phyloP scores from a whole-genome alignment of 1,284 basidiomycete genomes.

The Ustilago hordei region DNA sequence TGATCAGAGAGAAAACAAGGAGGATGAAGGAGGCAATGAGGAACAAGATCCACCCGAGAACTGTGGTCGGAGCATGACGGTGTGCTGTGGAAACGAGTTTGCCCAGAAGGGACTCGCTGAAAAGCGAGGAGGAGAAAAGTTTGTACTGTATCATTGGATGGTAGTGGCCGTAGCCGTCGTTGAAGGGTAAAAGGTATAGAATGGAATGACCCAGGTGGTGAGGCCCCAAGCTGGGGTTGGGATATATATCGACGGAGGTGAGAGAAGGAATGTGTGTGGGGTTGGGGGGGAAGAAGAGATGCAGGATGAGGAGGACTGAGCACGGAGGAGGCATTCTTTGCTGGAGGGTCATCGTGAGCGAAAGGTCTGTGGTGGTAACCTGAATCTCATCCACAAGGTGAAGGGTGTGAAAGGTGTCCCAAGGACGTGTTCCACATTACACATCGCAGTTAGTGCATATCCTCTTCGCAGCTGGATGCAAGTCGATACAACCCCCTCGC shows the following conservation, averaged over 20 bases:
- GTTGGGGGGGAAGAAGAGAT: not conserved
- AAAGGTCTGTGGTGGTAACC: conserved; percentile 12
- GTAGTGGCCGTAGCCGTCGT: not conserved
- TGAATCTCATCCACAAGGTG: not conserved
- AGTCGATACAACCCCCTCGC: not conserved
- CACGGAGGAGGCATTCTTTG: not conserved
- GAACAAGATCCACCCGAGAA: conserved; percentile 11
- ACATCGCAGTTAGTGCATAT: not conserved
- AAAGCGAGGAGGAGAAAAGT: conserved; percentile 19
- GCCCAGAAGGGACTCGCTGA: conserved; percentile 28
- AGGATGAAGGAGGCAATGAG: conserved; percentile 5
- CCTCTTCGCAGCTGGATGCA: not conserved
- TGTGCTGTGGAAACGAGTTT: conserved; percentile 18
- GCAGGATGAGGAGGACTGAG: not conserved
- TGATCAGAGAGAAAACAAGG: conserved; percentile 5
- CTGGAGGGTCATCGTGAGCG: not conserved
- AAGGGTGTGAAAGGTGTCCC: conserved; percentile 15
- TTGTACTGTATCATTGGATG: conserved; percentile 27
- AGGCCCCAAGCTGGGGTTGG: not conserved
- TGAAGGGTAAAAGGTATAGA: not conserved
- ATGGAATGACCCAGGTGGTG: not conserved
- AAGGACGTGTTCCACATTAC: conserved; percentile 3
- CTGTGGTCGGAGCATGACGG: conserved; percentile 15
- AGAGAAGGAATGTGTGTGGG: not conserved
- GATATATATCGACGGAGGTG: not conserved